A percentile compares a stretch with the other conserved stretches of the same genome.
Evolutionary conservation across 192 early-diverging fungal genomes (phyloP).

Genomic region (Backusella macrospora): DNA sequence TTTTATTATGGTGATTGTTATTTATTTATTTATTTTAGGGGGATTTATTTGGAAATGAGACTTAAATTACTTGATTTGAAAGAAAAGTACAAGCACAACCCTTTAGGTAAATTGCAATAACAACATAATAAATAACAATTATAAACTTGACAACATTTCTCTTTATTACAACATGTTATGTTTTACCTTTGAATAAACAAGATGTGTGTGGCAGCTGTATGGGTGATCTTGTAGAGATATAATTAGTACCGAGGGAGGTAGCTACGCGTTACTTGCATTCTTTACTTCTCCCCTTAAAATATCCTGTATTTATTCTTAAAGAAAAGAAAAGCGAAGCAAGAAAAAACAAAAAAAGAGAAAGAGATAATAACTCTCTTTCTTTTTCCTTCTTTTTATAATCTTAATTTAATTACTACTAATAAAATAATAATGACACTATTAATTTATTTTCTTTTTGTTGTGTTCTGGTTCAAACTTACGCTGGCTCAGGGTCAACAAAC

Average conservation of each 20-base stretch:
- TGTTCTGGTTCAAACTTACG: not conserved
- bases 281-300: not conserved
- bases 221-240: conserved; percentile 21
- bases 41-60: not conserved
- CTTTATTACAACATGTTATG: not conserved
- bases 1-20: not conserved
- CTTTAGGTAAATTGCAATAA: conserved; percentile 1
- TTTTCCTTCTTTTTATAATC: not conserved
- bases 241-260: conserved; percentile 9
- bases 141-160: not conserved
- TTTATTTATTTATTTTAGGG: not conserved
- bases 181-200: not conserved
- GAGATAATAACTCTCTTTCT: not conserved
- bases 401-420: not conserved
- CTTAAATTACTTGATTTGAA: not conserved
- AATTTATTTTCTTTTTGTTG: not conserved
- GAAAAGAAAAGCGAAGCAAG: too few relatives aligned
- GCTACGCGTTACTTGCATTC: not conserved
- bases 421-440: not conserved
- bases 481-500: conserved; percentile 2
- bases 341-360: too few relatives aligned
- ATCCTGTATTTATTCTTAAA: not conserved
- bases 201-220: conserved; percentile 23
- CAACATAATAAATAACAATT: not conserved
- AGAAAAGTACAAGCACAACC: conserved; percentile 11